A percentile compares a stretch with the other conserved stretches of the same genome.
Conservation (phyloP, 768 basidiomycete species). For the Boletus fagicola region DNA sequence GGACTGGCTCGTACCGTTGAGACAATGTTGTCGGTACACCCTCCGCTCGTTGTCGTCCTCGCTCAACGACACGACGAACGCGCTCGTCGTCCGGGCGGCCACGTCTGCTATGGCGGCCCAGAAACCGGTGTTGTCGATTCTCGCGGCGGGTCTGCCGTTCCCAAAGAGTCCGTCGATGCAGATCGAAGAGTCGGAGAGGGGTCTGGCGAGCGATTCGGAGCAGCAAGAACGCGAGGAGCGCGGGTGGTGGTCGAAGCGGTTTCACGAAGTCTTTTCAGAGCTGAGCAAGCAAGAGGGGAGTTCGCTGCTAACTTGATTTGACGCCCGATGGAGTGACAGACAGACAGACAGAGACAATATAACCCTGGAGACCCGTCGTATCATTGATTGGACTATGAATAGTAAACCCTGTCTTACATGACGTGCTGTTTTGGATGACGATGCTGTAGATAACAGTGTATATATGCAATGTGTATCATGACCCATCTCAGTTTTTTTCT, state of each 20-base stretch:
- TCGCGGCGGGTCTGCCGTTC: conserved; percentile 50
- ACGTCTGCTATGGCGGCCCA: conserved; percentile 31
- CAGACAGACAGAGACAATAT: neutral
- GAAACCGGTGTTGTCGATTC: conserved; percentile 38
- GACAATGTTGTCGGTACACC: conserved; percentile 50
- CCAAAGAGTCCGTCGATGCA: conserved; percentile 75
- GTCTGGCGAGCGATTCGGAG: conserved; percentile 25
- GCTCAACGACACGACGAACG: conserved; percentile 25
- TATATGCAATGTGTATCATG: conserved; percentile 1
- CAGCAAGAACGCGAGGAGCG: conserved; percentile 64
- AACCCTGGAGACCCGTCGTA: neutral
- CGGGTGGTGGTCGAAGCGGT: conserved; percentile 71
- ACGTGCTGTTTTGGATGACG: conserved; percentile 2
- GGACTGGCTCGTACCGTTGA: conserved; percentile 55
- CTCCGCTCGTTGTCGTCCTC: conserved; percentile 40
- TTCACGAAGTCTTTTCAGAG: conserved; percentile 61
- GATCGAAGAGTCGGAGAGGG: conserved; percentile 36
- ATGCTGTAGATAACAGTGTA: conserved; percentile 4
- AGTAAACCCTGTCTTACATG: neutral
- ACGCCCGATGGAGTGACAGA: neutral
- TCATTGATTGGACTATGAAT: neutral
- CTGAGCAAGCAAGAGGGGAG: conserved; percentile 35
- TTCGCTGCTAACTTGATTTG: neutral
- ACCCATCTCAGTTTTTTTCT: neutral
- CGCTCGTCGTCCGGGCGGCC: conserved; percentile 29